Conservation (phyloP, 2,329 filamentous ascomycete genomes). For the Pestalotiopsis sp. region DNA sequence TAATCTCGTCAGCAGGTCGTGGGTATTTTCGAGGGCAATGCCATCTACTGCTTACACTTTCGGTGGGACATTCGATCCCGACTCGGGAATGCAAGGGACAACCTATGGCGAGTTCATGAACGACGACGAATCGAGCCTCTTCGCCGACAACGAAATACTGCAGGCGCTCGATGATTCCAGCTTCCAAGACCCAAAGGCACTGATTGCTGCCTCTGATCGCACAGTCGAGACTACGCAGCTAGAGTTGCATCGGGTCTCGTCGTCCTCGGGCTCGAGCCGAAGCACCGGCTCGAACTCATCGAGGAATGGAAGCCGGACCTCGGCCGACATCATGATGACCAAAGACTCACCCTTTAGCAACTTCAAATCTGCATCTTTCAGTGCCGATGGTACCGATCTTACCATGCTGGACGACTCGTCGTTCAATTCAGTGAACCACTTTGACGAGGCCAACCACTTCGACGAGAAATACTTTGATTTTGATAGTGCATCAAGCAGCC, state of each 20-base stretch:
- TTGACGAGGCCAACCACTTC: slow-evolving; percentile 25
- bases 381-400: slow-evolving; percentile 20
- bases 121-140: slow-evolving; percentile 14
- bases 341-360: slow-evolving; percentile 18
- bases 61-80: slow-evolving; percentile 15
- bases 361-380: slow-evolving; percentile 10
- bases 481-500: slow-evolving; percentile 60
- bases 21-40: slow-evolving; percentile 10
- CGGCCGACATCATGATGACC: slow-evolving; percentile 28
- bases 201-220: slow-evolving; percentile 16
- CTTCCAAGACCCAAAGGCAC: slow-evolving; percentile 22
- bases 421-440: slow-evolving; percentile 20
- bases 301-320: slow-evolving; percentile 27
- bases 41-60: slow-evolving; percentile 13
- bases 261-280: slow-evolving; percentile 31
- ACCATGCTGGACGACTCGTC: slow-evolving; percentile 22
- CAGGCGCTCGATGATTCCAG: slow-evolving; percentile 12
- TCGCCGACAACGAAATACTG: slow-evolving; percentile 8
- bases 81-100: slow-evolving; percentile 16
- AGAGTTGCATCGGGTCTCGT: slow-evolving; percentile 31
- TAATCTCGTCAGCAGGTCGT: neutral
- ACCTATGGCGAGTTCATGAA: slow-evolving; percentile 16
- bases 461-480: slow-evolving; percentile 58
- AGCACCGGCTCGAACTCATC: slow-evolving; percentile 29
- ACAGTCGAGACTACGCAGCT: slow-evolving; percentile 15